These are phyloP conservation scores for Meira nashicola DNA, from an alignment of 1,284 basidiomycete genomes.

Conservation along the genomic window DNA sequence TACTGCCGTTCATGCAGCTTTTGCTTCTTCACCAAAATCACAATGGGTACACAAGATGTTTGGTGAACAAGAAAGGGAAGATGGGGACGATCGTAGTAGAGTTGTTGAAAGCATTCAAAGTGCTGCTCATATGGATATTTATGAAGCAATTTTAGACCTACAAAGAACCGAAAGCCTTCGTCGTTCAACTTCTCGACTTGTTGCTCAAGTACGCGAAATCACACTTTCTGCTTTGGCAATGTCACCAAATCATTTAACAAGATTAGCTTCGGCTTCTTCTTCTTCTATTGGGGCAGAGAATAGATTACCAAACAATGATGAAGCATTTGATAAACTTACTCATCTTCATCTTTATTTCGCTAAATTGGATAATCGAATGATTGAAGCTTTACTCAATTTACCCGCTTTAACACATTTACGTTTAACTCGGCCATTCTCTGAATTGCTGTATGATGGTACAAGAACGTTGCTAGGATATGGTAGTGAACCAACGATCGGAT, in stretches of 20 bases:
- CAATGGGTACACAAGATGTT: not conserved
- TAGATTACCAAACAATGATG: not conserved
- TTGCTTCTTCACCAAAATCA: not conserved
- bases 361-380: slow-evolving; percentile 1
- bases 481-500: not conserved
- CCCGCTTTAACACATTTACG: not conserved
- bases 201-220: slow-evolving; percentile 1
- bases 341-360: slow-evolving; percentile 5
- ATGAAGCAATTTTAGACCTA: not conserved
- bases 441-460: slow-evolving; percentile 4
- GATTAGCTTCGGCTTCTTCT: not conserved
- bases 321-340: not conserved
- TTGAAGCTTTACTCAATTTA: not conserved
- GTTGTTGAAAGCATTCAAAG: not conserved
- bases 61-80: not conserved
- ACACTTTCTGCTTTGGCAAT: slow-evolving; percentile 8
- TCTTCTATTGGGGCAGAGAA: not conserved
- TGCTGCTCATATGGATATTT: not conserved
- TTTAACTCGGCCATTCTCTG: slow-evolving; percentile 4
- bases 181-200: not conserved
- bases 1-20: slow-evolving; percentile 2
- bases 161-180: not conserved
- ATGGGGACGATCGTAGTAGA: not conserved
- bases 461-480: not conserved
- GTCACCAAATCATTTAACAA: not conserved